Evolutionary conservation across 495 filamentous ascomycete genomes (phyloP).

Genomic region (Bathelium albidoporum): DNA sequence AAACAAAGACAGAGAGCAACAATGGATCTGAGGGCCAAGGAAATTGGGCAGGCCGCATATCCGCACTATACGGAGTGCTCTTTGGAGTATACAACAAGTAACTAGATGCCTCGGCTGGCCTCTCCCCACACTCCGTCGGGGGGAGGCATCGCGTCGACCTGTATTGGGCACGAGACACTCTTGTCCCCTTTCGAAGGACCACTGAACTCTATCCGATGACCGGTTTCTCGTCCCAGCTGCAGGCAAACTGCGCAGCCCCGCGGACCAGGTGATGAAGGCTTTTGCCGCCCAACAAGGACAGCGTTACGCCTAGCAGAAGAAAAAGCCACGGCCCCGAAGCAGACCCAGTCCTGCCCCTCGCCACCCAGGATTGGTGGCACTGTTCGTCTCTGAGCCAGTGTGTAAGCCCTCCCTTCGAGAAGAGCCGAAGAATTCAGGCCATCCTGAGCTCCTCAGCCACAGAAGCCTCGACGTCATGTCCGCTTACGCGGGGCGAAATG

Average conservation of each 20-base stretch:
- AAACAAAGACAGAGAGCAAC: neutral
- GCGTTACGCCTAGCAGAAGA: neutral
- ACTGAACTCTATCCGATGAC: neutral
- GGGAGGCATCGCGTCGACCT: neutral
- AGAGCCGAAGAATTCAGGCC: slow-evolving; percentile 3
- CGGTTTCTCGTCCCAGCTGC: neutral
- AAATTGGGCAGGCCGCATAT: neutral
- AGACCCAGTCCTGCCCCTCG: neutral
- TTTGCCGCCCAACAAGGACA: neutral
- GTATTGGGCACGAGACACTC: neutral
- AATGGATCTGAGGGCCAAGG: neutral
- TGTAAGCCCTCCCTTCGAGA: neutral
- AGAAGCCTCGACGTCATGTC: neutral
- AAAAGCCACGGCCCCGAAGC: neutral
- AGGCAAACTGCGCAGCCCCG: neutral
- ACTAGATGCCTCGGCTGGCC: neutral
- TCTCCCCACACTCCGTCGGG: neutral
- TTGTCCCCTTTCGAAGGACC: neutral
- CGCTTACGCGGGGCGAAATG: neutral
- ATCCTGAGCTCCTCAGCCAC: neutral
- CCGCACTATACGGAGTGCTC: no score
- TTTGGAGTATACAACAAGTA: no score
- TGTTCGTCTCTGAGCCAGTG: neutral
- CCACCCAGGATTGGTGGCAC: slow-evolving; percentile 1
- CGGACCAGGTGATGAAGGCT: neutral